A percentile compares a stretch with the other conserved stretches of the same genome.
Evolutionary conservation across 495 filamentous ascomycete species (phyloP).

Genomic region (Hypoxylon lienhwacheense): DNA sequence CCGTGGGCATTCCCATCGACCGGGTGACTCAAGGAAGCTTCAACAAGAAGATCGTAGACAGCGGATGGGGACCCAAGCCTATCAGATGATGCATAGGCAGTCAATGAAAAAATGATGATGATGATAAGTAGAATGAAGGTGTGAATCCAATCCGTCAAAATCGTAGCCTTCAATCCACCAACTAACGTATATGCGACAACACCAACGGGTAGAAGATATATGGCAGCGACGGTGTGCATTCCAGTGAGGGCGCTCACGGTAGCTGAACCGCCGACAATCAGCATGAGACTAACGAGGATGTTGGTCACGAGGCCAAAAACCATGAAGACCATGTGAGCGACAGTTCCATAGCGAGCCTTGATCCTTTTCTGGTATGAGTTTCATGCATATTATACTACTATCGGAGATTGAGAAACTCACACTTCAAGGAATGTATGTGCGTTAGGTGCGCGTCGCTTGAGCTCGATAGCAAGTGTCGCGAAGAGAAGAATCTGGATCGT

Average conservation of each 20-base stretch:
- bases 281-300: conserved; percentile 84
- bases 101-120: conserved; percentile 88
- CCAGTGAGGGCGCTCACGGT: conserved; percentile 85
- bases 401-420: conserved; percentile 60
- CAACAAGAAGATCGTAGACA: conserved; percentile 78
- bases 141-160: conserved; percentile 64
- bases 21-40: conserved; percentile 70
- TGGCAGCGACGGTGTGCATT: conserved; percentile 83
- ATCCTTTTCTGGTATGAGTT: conserved; percentile 37
- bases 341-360: conserved; percentile 58
- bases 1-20: conserved; percentile 84
- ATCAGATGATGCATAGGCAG: conserved; percentile 75
- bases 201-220: conserved; percentile 85
- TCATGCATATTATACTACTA: background rate
- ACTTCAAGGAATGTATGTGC: conserved; percentile 87
- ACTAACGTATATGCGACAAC: conserved; percentile 75
- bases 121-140: conserved; percentile 86
- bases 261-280: conserved; percentile 87
- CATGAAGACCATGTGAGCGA: conserved; percentile 74
- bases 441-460: conserved; percentile 85
- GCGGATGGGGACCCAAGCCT: conserved; percentile 77
- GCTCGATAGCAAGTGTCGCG: conserved; percentile 88
- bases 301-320: conserved; percentile 84
- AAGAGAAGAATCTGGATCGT: conserved; percentile 84
- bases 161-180: conserved; percentile 54